A percentile compares a stretch with the other conserved stretches of the same genome.
These are phyloP conservation scores for Colletotrichum gigasporum DNA, from an alignment of 2,329 filamentous ascomycete genomes.

Conservation along the genomic window DNA sequence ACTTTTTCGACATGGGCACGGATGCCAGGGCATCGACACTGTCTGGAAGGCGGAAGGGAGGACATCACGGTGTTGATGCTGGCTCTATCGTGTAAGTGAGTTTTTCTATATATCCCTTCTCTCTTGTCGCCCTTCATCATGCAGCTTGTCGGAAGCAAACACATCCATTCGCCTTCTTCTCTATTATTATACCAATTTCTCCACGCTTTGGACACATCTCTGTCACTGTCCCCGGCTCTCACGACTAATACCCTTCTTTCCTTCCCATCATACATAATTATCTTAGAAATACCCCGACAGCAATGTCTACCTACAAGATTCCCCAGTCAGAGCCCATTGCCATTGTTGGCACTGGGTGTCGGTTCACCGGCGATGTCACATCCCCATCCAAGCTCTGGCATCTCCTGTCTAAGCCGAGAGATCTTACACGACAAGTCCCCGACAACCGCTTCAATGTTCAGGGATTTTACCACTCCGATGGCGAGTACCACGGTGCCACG, in stretches of 20 bases:
- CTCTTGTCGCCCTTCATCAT: background rate
- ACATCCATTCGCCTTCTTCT: slow-evolving; percentile 18
- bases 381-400: slow-evolving; percentile 48
- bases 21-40: slow-evolving; percentile 6
- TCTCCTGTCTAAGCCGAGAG: slow-evolving; percentile 42
- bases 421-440: slow-evolving; percentile 35
- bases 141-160: background rate
- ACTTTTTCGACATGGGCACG: slow-evolving; percentile 14
- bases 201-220: background rate
- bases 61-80: slow-evolving; percentile 3
- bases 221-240: background rate
- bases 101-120: slow-evolving; percentile 26
- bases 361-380: slow-evolving; percentile 47
- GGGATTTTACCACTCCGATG: slow-evolving; percentile 39
- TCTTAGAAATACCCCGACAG: slow-evolving; percentile 26
- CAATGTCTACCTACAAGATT: slow-evolving; percentile 30
- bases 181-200: slow-evolving; percentile 21
- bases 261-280: slow-evolving; percentile 22
- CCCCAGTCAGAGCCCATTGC: slow-evolving; percentile 47
- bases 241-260: background rate
- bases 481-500: slow-evolving; percentile 29
- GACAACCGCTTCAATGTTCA: slow-evolving; percentile 35
- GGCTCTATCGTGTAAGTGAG: background rate
- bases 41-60: slow-evolving; percentile 26
- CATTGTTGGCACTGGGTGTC: slow-evolving; percentile 49